Evolutionary conservation across 352 stramenopile genomes (phyloP), one percentile per base, ranked within the genome.

Genomic region (Globisporangium okanoganense): DNA sequence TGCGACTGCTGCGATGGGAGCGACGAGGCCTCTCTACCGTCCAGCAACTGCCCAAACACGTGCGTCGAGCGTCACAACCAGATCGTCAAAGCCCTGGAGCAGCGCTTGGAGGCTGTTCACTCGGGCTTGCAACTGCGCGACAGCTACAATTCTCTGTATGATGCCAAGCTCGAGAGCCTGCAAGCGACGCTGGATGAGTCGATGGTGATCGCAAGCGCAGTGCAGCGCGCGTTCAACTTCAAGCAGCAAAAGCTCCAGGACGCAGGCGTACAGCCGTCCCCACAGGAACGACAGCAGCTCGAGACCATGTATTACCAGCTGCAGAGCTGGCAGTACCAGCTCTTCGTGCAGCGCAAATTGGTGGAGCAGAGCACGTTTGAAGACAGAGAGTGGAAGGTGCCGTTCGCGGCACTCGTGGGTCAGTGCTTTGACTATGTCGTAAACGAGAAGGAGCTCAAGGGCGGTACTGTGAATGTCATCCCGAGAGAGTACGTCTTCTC

Each of bases 1-100:
- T 99, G 97, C 67, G 97, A 99, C 82, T 99, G 97, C 69, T 99
- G 97, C 70, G 96, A 99, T 76, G 97, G 96, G 24, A 91, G 84
- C 56, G 96, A 99, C 66, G 96, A 99, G 58, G 31, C 20, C 40
- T 20, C 40, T 45, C 40, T 22, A 9, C 16, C n/a, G 4, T 9
- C 52, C 0, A 61, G 64, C 22, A 22, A 25, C 2, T 92, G 84
- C 48, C 6, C n/a, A 16, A 56, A 90, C 57, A 75, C 61, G 35
- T 93, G 84, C 44, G 47, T 44, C 1, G 41, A 47, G 10, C 48
- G 75, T 41, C 68, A 72, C 52, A 41, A 56, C n/a, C 10, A 27
- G 5, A 54, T 62, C 35, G 57, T 79, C 14, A 38, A 61, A 5
- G 40, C 20, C 1, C 65, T 84, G 8, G 33, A 67, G 35, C 22